Conservation (phyloP, 495 filamentous ascomycete genomes). For the Penicillium cataractarum region DNA sequence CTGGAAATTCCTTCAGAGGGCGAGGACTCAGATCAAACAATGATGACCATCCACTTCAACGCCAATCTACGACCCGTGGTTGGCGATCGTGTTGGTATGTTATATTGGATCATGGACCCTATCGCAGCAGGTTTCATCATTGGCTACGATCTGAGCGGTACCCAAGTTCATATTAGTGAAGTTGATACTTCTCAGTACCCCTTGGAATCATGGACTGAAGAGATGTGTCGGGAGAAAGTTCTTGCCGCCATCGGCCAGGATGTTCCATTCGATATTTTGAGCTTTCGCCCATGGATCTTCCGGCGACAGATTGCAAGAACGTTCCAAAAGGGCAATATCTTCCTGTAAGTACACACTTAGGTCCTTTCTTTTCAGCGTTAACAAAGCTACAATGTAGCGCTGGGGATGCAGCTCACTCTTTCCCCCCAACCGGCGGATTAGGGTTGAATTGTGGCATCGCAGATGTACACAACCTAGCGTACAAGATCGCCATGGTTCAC, state of each 20-base stretch:
- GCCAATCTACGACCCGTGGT: slow-evolving; percentile 41
- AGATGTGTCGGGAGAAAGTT: slow-evolving; percentile 36
- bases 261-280: slow-evolving; percentile 41
- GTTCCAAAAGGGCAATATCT: slow-evolving; percentile 35
- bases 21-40: slow-evolving; percentile 44
- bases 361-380: too few species aligned
- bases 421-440: slow-evolving; percentile 39
- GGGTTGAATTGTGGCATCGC: slow-evolving; percentile 41
- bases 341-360: slow-evolving; percentile 35
- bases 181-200: slow-evolving; percentile 43
- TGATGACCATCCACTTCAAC: slow-evolving; percentile 53
- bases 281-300: slow-evolving; percentile 45
- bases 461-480: slow-evolving; percentile 40
- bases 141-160: slow-evolving; percentile 41
- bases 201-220: slow-evolving; percentile 39
- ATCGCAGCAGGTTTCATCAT: slow-evolving; percentile 45
- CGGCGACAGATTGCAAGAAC: slow-evolving; percentile 41
- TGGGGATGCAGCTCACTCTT: slow-evolving; percentile 55
- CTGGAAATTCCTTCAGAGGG: slow-evolving; percentile 42
- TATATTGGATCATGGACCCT: slow-evolving; percentile 50
- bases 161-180: slow-evolving; percentile 46
- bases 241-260: slow-evolving; percentile 38
- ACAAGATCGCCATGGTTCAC: slow-evolving; percentile 37
- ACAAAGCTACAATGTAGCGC: slow-evolving; percentile 31
- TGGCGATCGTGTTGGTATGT: slow-evolving; percentile 43